phyloP scores from a whole-genome alignment of 2,329 filamentous ascomycete species.

The Colletotrichum chrysophilum region DNA sequence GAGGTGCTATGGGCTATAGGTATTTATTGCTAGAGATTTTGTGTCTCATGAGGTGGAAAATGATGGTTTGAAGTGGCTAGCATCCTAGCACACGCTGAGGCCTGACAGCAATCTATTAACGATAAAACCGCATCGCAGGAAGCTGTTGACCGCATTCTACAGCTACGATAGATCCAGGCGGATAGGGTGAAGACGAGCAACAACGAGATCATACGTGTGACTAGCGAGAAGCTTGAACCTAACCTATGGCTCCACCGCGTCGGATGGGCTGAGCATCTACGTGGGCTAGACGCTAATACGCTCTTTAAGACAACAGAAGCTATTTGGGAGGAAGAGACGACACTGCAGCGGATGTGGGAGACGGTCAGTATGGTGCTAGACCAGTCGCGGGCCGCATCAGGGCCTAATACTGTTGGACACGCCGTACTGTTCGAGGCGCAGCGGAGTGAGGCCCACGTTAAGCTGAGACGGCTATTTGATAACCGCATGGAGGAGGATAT shows the following conservation, averaged over 20 bases:
- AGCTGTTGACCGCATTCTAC: neutral
- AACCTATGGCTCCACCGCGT: neutral
- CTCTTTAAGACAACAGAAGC: too few relatives aligned
- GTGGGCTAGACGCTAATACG: neutral
- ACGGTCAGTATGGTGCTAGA: neutral
- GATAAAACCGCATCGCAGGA: neutral
- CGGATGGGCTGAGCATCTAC: neutral
- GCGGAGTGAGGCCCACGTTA: neutral
- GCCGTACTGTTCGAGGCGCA: neutral
- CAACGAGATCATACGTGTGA: neutral
- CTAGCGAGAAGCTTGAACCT: neutral
- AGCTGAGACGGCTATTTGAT: neutral
- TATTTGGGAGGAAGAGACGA: neutral
- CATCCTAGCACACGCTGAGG: too few relatives aligned
- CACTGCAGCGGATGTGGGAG: neutral
- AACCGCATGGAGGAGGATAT: neutral
- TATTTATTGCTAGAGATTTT: too few relatives aligned
- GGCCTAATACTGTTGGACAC: neutral
- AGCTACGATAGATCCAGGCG: neutral
- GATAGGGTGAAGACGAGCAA: neutral
- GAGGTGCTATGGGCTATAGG: too few relatives aligned
- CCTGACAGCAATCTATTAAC: too few relatives aligned
- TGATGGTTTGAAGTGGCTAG: too few relatives aligned
- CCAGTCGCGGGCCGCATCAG: neutral
- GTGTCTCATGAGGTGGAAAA: too few relatives aligned